A percentile compares a stretch with the other conserved stretches of the same genome.
phyloP scores from a whole-genome alignment of 306 rosid species.

The Quercus parvula region DNA sequence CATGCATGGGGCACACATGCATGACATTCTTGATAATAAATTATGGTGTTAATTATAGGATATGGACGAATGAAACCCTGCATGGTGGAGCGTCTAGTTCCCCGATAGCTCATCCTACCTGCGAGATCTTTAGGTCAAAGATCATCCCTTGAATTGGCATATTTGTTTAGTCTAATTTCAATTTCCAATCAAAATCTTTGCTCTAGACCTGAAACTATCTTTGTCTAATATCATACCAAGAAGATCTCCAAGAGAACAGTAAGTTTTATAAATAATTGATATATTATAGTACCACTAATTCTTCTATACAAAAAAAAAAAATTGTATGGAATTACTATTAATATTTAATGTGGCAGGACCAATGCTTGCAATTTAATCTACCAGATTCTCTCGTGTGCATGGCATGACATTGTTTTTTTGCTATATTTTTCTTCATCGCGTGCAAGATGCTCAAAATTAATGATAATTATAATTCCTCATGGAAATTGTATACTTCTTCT shows the following conservation, averaged over 20 bases:
- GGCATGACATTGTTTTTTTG: constrained; percentile 47
- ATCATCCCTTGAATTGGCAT: constrained; percentile 45
- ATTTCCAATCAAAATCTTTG: constrained; percentile 37
- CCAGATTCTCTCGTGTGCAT: constrained; percentile 47
- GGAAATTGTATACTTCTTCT: background rate
- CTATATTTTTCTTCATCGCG: constrained; percentile 35
- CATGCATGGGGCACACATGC: constrained; percentile 44
- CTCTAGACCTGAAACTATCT: constrained; percentile 31
- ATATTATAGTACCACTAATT: background rate
- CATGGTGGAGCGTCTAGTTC: constrained; percentile 42
- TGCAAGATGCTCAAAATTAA: constrained; percentile 23
- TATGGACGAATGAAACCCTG: constrained; percentile 21
- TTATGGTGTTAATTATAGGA: constrained; percentile 9
- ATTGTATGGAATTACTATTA: background rate
- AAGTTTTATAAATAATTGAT: background rate
- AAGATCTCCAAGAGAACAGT: constrained; percentile 3
- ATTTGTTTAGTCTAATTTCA: constrained; percentile 26
- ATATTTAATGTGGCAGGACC: background rate
- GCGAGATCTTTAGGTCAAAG: constrained; percentile 74
- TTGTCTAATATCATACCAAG: constrained; percentile 21
- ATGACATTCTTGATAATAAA: constrained; percentile 14
- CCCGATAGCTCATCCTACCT: constrained; percentile 45
- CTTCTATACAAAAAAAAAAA: background rate
- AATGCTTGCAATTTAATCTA: constrained; percentile 8
- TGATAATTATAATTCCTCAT: background rate